phyloP scores from a whole-genome alignment of 169 alveolate genomes.

The Plasmodium cynomolgi region DNA sequence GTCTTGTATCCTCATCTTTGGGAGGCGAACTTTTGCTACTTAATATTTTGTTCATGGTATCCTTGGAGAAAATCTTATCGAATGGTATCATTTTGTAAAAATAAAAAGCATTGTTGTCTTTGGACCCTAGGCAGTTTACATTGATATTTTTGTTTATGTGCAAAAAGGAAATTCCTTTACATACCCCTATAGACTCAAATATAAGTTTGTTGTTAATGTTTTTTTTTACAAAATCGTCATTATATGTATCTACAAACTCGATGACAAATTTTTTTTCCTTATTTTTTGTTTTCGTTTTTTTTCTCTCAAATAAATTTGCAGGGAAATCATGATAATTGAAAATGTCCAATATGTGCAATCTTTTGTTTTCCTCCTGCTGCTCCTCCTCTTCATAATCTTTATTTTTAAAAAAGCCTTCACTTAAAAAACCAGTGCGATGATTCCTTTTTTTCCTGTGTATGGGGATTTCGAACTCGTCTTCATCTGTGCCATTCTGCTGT shows the following conservation, averaged over 20 bases:
- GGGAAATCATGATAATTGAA: constrained; percentile 74
- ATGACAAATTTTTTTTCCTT: constrained; percentile 58
- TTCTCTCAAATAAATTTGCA: constrained; percentile 41
- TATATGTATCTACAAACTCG: constrained; percentile 69
- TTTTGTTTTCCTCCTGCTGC: constrained; percentile 5
- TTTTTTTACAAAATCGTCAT: constrained; percentile 74
- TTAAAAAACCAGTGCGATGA: constrained; percentile 6
- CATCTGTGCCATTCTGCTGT: background rate
- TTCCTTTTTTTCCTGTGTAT: constrained; percentile 48
- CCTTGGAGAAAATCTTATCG: constrained; percentile 57
- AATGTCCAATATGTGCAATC: constrained; percentile 47
- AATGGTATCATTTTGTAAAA: constrained; percentile 74
- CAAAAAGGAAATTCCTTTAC: constrained; percentile 74
- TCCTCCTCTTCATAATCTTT: constrained; percentile 27
- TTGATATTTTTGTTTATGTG: constrained; percentile 52
- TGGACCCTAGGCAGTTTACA: constrained; percentile 58
- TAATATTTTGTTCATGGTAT: constrained; percentile 44
- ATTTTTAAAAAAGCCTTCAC: constrained; percentile 39
- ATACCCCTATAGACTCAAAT: constrained; percentile 74
- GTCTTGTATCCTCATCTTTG: constrained; percentile 3
- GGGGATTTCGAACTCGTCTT: constrained; percentile 66
- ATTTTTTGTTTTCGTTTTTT: constrained; percentile 26
- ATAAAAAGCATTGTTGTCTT: constrained; percentile 70
- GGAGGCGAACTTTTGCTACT: constrained; percentile 24
- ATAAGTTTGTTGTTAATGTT: constrained; percentile 68